Percentiles rank a stretch among this genome's conserved stretches.
Evolutionary conservation across 257 asterid species (phyloP).

Genomic region (Paraleonurus japonicus): DNA sequence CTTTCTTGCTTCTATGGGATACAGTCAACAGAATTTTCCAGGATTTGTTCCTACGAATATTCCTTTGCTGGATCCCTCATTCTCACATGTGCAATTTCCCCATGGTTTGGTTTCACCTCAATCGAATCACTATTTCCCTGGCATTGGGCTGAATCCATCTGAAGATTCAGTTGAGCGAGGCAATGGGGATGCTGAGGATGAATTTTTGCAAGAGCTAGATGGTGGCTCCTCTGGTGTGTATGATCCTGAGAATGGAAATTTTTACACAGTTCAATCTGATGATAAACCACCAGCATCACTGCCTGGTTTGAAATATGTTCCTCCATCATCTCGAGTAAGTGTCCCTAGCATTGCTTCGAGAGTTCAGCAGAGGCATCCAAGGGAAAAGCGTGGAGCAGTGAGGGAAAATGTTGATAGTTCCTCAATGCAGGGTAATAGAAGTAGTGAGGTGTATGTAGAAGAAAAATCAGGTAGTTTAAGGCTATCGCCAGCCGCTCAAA

Average conservation of each 20-base stretch:
- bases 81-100: slow-evolving; percentile 57
- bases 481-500: slow-evolving; percentile 41
- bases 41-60: slow-evolving; percentile 56
- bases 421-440: slow-evolving; percentile 51
- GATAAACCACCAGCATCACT: slow-evolving; percentile 43
- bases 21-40: slow-evolving; percentile 55
- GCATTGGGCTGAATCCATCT: slow-evolving; percentile 49
- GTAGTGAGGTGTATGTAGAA: slow-evolving; percentile 54
- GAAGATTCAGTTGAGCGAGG: slow-evolving; percentile 54
- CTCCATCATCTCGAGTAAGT: slow-evolving; percentile 52
- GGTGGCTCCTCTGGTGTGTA: slow-evolving; percentile 42
- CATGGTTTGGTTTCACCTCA: slow-evolving; percentile 64
- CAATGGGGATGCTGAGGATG: slow-evolving; percentile 54
- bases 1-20: slow-evolving; percentile 72
- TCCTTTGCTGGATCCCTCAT: slow-evolving; percentile 52
- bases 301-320: slow-evolving; percentile 56
- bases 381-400: slow-evolving; percentile 50
- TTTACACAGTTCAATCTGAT: slow-evolving; percentile 43
- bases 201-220: slow-evolving; percentile 63
- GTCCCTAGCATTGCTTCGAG: slow-evolving; percentile 40
- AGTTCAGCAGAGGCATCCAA: slow-evolving; percentile 49
- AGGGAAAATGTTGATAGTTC: slow-evolving; percentile 52
- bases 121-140: slow-evolving; percentile 54
- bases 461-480: slow-evolving; percentile 49
- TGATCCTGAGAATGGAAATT: slow-evolving; percentile 54